Percentiles rank a stretch among this genome's conserved stretches.
phyloP scores from a whole-genome alignment of 2,329 filamentous ascomycete genomes.

The Colletotrichum viniferum region DNA sequence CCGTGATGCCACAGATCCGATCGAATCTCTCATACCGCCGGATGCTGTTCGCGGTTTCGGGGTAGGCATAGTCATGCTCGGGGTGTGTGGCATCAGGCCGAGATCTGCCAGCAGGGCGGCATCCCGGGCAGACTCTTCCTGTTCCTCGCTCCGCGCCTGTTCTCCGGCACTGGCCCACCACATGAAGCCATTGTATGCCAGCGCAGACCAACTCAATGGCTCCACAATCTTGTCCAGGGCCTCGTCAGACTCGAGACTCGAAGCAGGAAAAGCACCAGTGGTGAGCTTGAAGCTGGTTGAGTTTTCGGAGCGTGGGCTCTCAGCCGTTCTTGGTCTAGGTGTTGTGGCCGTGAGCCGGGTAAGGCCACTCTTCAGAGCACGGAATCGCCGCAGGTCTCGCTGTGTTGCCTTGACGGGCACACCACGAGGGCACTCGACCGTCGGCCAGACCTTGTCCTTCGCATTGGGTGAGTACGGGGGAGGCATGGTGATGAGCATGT shows the following conservation, averaged over 20 bases:
- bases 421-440: constrained; percentile 69
- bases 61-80: constrained; percentile 31
- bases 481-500: constrained; percentile 86
- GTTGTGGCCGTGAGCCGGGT: constrained; percentile 42
- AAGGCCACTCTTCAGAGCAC: constrained; percentile 69
- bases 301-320: constrained; percentile 30
- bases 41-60: constrained; percentile 27
- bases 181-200: constrained; percentile 84
- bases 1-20: constrained; percentile 44
- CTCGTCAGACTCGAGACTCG: constrained; percentile 46
- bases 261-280: constrained; percentile 10
- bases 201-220: constrained; percentile 70
- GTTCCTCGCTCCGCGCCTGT: constrained; percentile 64
- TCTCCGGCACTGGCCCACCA: constrained; percentile 90
- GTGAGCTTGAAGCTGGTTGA: constrained; percentile 24
- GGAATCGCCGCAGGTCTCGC: constrained; percentile 83
- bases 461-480: constrained; percentile 62
- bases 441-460: constrained; percentile 73
- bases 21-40: constrained; percentile 45
- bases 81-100: constrained; percentile 3
- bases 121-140: constrained; percentile 62
- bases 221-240: constrained; percentile 63
- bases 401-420: constrained; percentile 82
- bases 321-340: constrained; percentile 14
- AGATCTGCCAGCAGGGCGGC: constrained; percentile 60